Base-by-base conservation (phyloP, 2,329 filamentous ascomycete genomes). In the Colletotrichum trifolii region DNA sequence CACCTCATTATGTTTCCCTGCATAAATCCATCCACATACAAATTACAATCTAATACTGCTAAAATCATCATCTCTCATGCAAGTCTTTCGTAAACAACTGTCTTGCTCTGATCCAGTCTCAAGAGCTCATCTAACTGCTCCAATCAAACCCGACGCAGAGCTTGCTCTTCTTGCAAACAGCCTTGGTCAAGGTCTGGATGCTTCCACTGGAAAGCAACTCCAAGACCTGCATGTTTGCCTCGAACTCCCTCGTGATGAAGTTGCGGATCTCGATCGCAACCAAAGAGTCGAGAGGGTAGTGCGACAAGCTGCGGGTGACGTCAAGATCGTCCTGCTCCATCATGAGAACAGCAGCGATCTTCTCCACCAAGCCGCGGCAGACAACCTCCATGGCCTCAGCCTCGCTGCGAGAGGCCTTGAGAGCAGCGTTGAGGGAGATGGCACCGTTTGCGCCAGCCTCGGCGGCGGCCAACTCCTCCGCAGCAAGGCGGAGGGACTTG, bases 161-260 rank as follows among this genome's bases (percentile, higher is more conserved):
- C 72, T 81, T 81, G 69, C 78, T 80, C 77, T 84, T 84, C 13
- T 75, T 75, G 69, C 80, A 82, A 40, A 85, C 81, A 0, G 74
- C 77, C 74, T 81, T 82, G 8, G 81, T 79, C 13, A 85, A 71
- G 2, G 76, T 82, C 74, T 82, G 78, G 66, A 85, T 82, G 17
- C 78, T 81, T 2, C 83, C 83, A 69, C 82, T 84, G 6, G 80
- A 83, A 42, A 87, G 73, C 64, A 87, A 71, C 70, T 88, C 85
- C 64, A 87, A 72, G 0, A 87, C 84, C 73, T 87, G 83, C 70
- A 87, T 69, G 59, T 82, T 84, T 1, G 80, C 78, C 71, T 84
- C 77, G 67, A 84, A 78, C 71, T 83, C 81, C 61, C 81, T 78
- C 12, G 79, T 81, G 56, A 84, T 81, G 75, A 81, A 84, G 72